These are phyloP conservation scores for Fusarium sp. DNA, from an alignment of 2,329 filamentous ascomycete species.

Conservation along the genomic window DNA sequence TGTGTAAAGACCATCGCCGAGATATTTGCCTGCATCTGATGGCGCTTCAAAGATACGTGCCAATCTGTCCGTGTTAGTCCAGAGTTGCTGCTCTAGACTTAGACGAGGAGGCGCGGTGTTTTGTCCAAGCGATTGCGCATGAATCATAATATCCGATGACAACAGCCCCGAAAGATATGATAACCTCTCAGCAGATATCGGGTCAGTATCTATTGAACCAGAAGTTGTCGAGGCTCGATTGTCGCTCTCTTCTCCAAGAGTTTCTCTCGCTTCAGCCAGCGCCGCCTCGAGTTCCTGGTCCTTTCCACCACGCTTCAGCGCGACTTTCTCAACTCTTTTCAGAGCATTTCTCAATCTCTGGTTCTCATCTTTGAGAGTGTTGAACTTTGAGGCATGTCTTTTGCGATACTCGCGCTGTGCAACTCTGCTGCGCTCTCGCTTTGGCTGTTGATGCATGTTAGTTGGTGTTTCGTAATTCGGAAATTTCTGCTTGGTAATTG, in stretches of 20 bases:
- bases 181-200: background rate
- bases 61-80: constrained; percentile 37
- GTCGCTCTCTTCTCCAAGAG: constrained; percentile 8
- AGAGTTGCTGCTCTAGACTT: constrained; percentile 22
- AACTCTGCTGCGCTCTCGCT: constrained; percentile 40
- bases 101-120: background rate
- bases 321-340: constrained; percentile 26
- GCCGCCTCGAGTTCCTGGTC: constrained; percentile 27
- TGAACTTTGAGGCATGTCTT: constrained; percentile 39
- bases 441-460: constrained; percentile 27
- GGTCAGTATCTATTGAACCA: background rate
- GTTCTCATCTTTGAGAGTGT: constrained; percentile 41
- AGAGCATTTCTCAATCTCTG: constrained; percentile 37
- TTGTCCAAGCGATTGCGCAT: background rate
- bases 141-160: background rate
- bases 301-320: constrained; percentile 5
- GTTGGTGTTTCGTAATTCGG: background rate
- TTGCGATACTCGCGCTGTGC: constrained; percentile 43
- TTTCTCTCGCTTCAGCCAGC: constrained; percentile 23
- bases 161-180: background rate
- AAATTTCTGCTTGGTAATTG: constrained; percentile 22
- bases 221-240: background rate
- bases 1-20: constrained; percentile 37
- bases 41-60: constrained; percentile 39
- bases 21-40: constrained; percentile 30